Conservation (phyloP, 2,329 filamentous ascomycete genomes). For the Aspergillus fumigatus region DNA sequence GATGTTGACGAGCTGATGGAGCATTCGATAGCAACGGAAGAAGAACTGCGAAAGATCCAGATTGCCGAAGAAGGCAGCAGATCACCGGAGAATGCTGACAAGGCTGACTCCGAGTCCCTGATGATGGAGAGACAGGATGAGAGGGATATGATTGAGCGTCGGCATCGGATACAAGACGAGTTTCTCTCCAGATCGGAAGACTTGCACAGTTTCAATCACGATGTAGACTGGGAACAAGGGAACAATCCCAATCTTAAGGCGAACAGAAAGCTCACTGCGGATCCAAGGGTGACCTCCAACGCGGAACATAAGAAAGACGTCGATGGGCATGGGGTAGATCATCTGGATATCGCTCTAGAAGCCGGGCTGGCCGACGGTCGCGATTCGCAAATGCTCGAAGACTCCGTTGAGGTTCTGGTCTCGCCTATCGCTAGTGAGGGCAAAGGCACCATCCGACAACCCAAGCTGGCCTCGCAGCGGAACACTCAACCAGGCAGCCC, state of each 20-base stretch:
- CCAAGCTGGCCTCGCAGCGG: constrained; percentile 42
- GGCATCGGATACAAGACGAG: constrained; percentile 50
- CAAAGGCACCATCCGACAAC: constrained; percentile 53
- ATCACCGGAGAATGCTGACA: constrained; percentile 17
- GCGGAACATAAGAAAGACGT: constrained; percentile 67
- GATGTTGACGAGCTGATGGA: constrained; percentile 89
- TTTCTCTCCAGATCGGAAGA: constrained; percentile 53
- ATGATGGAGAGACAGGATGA: constrained; percentile 37
- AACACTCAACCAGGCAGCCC: constrained; percentile 16
- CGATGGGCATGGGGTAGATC: constrained; percentile 70
- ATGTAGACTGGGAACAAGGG: constrained; percentile 60
- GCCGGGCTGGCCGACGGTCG: constrained; percentile 60
- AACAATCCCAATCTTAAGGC: constrained; percentile 54
- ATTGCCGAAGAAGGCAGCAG: constrained; percentile 43
- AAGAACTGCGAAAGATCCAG: constrained; percentile 59
- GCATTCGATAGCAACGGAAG: constrained; percentile 65
- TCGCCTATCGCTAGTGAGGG: constrained; percentile 61
- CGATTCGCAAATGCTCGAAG: constrained; percentile 65
- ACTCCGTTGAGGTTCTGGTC: constrained; percentile 66
- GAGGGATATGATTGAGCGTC: constrained; percentile 39
- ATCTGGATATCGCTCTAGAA: constrained; percentile 63
- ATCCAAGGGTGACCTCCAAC: constrained; percentile 58
- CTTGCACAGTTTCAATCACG: constrained; percentile 69
- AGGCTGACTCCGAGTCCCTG: constrained; percentile 26
- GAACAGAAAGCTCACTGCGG: constrained; percentile 52